Conservation (phyloP, 148 eudicot species). For the Chenopodium album region DNA sequence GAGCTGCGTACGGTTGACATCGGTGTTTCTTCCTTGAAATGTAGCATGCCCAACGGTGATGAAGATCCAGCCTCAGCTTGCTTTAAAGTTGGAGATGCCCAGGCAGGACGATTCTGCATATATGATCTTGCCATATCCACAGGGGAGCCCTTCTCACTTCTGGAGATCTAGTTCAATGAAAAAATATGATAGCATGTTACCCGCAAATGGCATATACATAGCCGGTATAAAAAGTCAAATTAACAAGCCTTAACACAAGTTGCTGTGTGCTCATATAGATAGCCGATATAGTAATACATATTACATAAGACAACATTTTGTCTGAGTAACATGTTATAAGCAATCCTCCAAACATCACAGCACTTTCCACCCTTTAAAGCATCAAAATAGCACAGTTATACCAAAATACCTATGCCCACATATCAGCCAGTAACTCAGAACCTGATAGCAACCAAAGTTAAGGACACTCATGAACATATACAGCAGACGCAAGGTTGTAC, state of each 20-base stretch:
- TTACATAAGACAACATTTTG: not conserved
- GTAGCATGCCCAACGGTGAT: constrained; percentile 37
- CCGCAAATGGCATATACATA: not conserved
- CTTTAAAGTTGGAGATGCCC: constrained; percentile 60
- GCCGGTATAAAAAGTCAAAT: not conserved
- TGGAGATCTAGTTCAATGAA: constrained; percentile 41
- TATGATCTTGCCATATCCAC: constrained; percentile 82
- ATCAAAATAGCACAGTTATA: not conserved
- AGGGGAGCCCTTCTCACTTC: constrained; percentile 58
- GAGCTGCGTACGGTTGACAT: constrained; percentile 42
- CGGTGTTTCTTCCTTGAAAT: constrained; percentile 46
- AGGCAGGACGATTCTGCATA: constrained; percentile 75
- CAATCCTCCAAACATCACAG: not conserved
- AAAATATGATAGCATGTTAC: not conserved
- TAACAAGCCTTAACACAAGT: not conserved
- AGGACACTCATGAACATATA: not conserved
- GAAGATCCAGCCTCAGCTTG: constrained; percentile 48
- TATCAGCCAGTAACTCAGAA: not conserved
- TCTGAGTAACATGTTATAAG: not conserved
- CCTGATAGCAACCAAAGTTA: not conserved
- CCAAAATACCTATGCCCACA: not conserved
- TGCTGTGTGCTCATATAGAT: not conserved
- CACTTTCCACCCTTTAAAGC: not conserved
- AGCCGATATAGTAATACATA: too few relatives aligned
- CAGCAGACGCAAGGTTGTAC: not conserved